phyloP scores from a whole-genome alignment of 768 basidiomycete species.

The Pulveroboletus sp. region DNA sequence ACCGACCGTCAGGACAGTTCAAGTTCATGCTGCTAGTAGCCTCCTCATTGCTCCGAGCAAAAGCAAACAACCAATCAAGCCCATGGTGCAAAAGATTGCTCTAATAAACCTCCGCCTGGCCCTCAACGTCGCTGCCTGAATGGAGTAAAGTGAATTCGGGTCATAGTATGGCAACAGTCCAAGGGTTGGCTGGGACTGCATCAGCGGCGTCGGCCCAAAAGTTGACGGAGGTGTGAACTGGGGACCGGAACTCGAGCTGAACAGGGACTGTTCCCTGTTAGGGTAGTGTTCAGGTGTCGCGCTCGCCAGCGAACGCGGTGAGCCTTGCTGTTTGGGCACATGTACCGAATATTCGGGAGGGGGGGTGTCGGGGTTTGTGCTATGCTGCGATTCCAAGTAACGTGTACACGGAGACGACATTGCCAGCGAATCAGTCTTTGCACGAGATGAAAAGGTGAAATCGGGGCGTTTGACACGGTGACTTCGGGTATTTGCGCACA shows the following conservation, averaged over 20 bases:
- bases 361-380: constrained; percentile 25
- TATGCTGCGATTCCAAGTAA: constrained; percentile 14
- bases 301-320: constrained; percentile 10
- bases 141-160: constrained; percentile 36
- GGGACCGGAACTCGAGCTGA: constrained; percentile 12
- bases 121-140: constrained; percentile 34
- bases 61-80: constrained; percentile 29
- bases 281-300: constrained; percentile 14
- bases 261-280: constrained; percentile 10
- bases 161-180: constrained; percentile 40
- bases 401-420: constrained; percentile 13
- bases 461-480: background rate
- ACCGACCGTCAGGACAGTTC: background rate
- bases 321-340: constrained; percentile 10
- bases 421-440: background rate
- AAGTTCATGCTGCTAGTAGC: constrained; percentile 2
- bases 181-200: constrained; percentile 32
- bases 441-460: background rate
- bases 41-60: constrained; percentile 23
- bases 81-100: constrained; percentile 37
- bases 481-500: background rate
- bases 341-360: constrained; percentile 28
- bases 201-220: constrained; percentile 40
- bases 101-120: constrained; percentile 43
- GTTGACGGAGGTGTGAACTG: constrained; percentile 16